A percentile compares a stretch with the other conserved stretches of the same genome.
These are phyloP conservation scores for Botryosphaeria agaves DNA, from an alignment of 2,329 filamentous ascomycete genomes.

Conservation along the genomic window DNA sequence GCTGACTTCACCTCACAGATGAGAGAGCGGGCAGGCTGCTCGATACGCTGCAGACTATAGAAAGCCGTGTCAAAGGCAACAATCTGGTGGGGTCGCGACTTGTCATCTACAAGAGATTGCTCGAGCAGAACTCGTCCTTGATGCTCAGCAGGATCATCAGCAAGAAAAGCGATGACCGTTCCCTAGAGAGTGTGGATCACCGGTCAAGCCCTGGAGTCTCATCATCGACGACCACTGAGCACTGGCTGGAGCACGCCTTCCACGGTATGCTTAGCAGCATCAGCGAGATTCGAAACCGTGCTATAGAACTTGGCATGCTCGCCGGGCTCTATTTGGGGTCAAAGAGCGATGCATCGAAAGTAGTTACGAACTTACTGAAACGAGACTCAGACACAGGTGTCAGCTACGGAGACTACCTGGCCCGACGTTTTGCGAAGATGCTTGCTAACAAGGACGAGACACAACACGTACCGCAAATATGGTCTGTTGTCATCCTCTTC, in stretches of 20 bases:
- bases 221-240: no score
- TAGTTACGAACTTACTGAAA: conserved; percentile 45
- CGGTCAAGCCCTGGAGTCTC: no score
- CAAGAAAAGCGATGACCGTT: conserved; percentile 26
- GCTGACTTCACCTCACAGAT: no score
- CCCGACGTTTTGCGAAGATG: conserved; percentile 50
- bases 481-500: conserved; percentile 68
- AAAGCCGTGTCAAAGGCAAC: conserved; percentile 59
- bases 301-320: conserved; percentile 57
- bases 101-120: conserved; percentile 58
- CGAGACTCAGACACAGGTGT: conserved; percentile 32
- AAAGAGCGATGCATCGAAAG: conserved; percentile 49
- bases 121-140: conserved; percentile 49
- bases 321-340: conserved; percentile 52
- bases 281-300: conserved; percentile 57
- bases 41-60: conserved; percentile 51
- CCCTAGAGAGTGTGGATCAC: no score
- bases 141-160: conserved; percentile 64
- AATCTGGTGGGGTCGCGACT: conserved; percentile 64
- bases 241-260: conserved; percentile 77
- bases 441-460: conserved; percentile 40
- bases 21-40: conserved; percentile 57
- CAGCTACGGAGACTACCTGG: conserved; percentile 53
- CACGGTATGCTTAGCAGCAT: conserved; percentile 64
- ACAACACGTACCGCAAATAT: conserved; percentile 65